Evolutionary conservation across 2,329 filamentous ascomycete species (phyloP), one percentile per base, ranked within the genome.

Genomic region (Domatiomyces catenatus): DNA sequence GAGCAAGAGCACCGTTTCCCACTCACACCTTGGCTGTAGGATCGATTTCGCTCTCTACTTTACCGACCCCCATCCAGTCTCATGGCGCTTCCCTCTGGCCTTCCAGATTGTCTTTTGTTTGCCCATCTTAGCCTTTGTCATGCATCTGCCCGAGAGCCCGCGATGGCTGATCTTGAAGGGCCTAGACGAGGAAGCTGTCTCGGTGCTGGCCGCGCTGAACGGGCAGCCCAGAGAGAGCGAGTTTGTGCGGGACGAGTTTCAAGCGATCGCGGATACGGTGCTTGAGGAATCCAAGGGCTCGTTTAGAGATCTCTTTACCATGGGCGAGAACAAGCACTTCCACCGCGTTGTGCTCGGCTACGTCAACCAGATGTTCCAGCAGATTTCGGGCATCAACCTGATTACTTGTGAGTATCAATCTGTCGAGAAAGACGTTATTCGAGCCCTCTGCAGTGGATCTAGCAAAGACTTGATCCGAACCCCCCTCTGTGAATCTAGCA

Each of bases 301-400:
- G 22, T 79, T 79, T 64, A 62, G 63, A 5, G 77, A 80, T 54
- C 70, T 80, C 52, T 80, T 80, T 63, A 78, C 73, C 54, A 76
- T 76, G 70, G 70, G 67, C 53, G 72, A 75, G 54, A 69, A 77
- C 59, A 70, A 74, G 43, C 72, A 77, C 62, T 68, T 78, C 54
- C 75, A 78, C 63, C 73, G 75, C 50, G 73, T 72, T 7, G 60
- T 73, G 10, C 67, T 78, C 22, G 75, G 72, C 53, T 77, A 77
- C 56, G 69, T 76, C 63, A 77, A 76, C 62, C 74, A 77, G 59
- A 70, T 76, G 66, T 78, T 75, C 64, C 71, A 70, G 50, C 67
- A 76, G 52, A 69, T 71, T n/a, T 64, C 63, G 0, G 67, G 68
- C 51, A 69, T 70, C 56, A 70, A 70, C 51, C 47, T 70, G 22